These are phyloP conservation scores for Salvia splendens DNA, from an alignment of 257 asterid species.

Conservation along the genomic window DNA sequence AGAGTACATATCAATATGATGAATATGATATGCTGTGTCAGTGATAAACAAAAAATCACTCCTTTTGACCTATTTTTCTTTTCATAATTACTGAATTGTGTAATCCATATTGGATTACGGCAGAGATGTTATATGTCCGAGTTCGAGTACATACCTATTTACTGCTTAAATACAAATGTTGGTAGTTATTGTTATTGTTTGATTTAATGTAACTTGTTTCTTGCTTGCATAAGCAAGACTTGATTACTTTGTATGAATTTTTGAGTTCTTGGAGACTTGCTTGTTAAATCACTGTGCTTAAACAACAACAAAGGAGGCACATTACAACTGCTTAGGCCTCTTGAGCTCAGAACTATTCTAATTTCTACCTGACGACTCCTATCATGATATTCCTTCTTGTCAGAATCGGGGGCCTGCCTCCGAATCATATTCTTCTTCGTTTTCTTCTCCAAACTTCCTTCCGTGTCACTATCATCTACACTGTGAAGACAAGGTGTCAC, in stretches of 20 bases:
- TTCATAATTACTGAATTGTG: constrained; percentile 21
- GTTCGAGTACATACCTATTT: constrained; percentile 19
- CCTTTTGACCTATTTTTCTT: constrained; percentile 19
- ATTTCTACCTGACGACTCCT: background rate
- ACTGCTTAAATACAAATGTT: constrained; percentile 7
- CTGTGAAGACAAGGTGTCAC: constrained; percentile 52
- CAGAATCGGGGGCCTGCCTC: constrained; percentile 50
- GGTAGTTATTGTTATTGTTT: background rate
- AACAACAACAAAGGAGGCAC: background rate
- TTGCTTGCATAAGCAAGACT: background rate
- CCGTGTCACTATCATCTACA: constrained; percentile 41
- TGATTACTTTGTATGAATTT: background rate
- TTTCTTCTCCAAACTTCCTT: constrained; percentile 55
- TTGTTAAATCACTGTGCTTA: background rate
- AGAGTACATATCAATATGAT: constrained; percentile 38
- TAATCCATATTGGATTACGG: constrained; percentile 36
- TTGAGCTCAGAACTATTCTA: background rate
- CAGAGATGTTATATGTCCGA: constrained; percentile 29
- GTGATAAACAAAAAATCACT: constrained; percentile 22
- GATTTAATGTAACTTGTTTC: background rate
- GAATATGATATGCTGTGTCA: constrained; percentile 30
- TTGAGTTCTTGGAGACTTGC: background rate
- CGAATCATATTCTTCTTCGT: constrained; percentile 36
- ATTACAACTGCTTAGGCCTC: too few relatives aligned
- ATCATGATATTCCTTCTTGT: constrained; percentile 44